Percentiles rank a stretch among this genome's conserved stretches.
Evolutionary conservation across 257 asterid genomes (phyloP).

Genomic region (Thymus mandschuricus): DNA sequence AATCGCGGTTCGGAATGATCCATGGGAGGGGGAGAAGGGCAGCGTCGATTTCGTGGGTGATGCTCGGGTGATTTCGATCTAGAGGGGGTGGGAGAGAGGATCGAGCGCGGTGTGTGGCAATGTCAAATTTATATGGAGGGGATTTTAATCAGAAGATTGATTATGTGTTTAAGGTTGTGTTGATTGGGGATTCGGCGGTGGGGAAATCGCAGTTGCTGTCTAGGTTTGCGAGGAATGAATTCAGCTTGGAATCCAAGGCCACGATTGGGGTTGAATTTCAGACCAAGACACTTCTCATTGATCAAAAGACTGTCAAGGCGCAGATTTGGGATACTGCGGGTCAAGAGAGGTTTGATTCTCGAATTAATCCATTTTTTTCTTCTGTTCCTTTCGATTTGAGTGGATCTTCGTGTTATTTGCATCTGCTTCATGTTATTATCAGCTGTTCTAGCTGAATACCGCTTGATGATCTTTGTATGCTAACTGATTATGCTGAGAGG

Average conservation of each 20-base stretch:
- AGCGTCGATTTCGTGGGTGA: neutral
- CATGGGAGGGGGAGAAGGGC: constrained; percentile 4
- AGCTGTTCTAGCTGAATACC: constrained; percentile 11
- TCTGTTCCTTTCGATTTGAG: neutral
- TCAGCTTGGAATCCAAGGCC: constrained; percentile 83
- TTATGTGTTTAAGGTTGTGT: constrained; percentile 82
- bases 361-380: neutral
- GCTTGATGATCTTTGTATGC: neutral
- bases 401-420: constrained; percentile 17
- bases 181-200: constrained; percentile 89
- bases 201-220: constrained; percentile 92
- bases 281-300: constrained; percentile 78
- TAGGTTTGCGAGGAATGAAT: constrained; percentile 89
- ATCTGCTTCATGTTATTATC: neutral
- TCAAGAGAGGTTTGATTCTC: constrained; percentile 63
- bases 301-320: constrained; percentile 81
- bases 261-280: constrained; percentile 92
- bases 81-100: constrained; percentile 5
- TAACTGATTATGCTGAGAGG: neutral
- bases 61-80: constrained; percentile 37
- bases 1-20: constrained; percentile 31
- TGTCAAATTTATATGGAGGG: constrained; percentile 79
- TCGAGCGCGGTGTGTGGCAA: constrained; percentile 35
- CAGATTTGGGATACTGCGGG: constrained; percentile 99
- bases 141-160: constrained; percentile 83